Evolutionary conservation across 805 yeast species (phyloP).

Genomic region (Clavispora carvajalis): DNA sequence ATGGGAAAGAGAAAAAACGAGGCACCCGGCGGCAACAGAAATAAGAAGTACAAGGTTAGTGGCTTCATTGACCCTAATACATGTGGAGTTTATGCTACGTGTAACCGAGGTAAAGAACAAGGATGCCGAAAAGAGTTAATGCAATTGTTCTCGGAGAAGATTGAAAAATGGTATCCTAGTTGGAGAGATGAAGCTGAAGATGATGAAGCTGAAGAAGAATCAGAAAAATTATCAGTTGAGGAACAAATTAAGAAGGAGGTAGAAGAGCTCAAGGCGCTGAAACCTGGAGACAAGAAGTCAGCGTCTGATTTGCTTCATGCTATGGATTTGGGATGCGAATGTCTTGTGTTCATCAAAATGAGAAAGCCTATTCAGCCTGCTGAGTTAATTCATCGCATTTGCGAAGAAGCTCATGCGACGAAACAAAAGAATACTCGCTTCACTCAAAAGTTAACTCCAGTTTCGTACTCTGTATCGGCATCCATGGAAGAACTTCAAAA

Average conservation of each 20-base stretch:
- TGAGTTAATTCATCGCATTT: conserved; percentile 55
- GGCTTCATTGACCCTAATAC: conserved; percentile 77
- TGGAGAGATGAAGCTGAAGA: conserved; percentile 19
- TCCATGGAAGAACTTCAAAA: conserved; percentile 60
- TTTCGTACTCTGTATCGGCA: conserved; percentile 70
- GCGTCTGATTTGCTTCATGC: conserved; percentile 40
- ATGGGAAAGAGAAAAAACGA: conserved; percentile 20
- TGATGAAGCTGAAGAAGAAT: conserved; percentile 11
- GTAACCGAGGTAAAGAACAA: conserved; percentile 74
- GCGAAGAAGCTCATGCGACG: conserved; percentile 52
- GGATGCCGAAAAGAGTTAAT: conserved; percentile 72
- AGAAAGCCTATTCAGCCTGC: conserved; percentile 78
- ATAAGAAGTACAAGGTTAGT: conserved; percentile 43
- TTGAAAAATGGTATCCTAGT: conserved; percentile 28
- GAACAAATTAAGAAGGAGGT: conserved; percentile 70
- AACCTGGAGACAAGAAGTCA: conserved; percentile 35
- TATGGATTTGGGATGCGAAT: conserved; percentile 68
- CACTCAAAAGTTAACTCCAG: conserved; percentile 76
- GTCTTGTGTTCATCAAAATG: conserved; percentile 79
- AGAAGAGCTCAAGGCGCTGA: conserved; percentile 48
- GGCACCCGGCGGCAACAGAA: conserved; percentile 20
- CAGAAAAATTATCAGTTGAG: conserved; percentile 54
- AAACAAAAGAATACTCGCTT: conserved; percentile 59
- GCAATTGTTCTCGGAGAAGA: conserved; percentile 43
- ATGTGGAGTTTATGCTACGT: conserved; percentile 84